Percentiles rank a stretch among this genome's conserved stretches.
Evolutionary conservation across 176 grass and related monocot species (phyloP).

Genomic region (Miscanthus lutarioriparius): DNA sequence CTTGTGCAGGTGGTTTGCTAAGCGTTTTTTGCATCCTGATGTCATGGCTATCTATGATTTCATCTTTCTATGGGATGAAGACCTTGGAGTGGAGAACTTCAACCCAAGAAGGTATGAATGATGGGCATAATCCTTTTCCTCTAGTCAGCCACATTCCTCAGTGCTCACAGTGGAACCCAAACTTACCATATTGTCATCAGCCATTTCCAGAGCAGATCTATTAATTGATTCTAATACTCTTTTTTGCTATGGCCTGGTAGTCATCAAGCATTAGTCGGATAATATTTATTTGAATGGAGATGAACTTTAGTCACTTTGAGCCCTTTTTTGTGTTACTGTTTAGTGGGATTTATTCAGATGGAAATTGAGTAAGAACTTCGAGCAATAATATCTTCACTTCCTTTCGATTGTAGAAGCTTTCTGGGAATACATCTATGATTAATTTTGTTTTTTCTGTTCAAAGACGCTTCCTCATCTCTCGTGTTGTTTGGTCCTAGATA

Average conservation of each 20-base stretch:
- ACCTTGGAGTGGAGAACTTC: constrained; percentile 94
- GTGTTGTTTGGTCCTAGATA: constrained; percentile 51
- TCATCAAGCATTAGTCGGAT: not conserved
- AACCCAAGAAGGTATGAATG: constrained; percentile 64
- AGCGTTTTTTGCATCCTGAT: constrained; percentile 91
- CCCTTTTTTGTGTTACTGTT: not conserved
- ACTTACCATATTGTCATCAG: not conserved
- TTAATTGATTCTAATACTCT: not conserved
- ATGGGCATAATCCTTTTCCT: not conserved
- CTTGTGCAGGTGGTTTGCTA: constrained; percentile 90
- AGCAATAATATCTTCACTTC: not conserved
- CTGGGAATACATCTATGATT: not conserved
- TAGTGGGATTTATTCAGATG: constrained; percentile 4
- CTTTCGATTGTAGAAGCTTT: not conserved
- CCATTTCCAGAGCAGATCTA: not conserved
- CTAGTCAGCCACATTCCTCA: not conserved
- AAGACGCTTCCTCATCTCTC: not conserved
- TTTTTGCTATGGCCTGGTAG: not conserved
- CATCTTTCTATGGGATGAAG: constrained; percentile 98
- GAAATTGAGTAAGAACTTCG: not conserved
- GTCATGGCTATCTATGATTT: constrained; percentile 78
- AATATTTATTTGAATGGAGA: not conserved
- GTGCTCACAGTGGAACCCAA: not conserved
- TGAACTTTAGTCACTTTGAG: not conserved
- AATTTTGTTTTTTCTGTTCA: not conserved